Percentiles rank a stretch among this genome's conserved stretches.
Evolutionary conservation across 345 rosid genomes (phyloP).

Genomic region (Excoecaria cochinchinensis): DNA sequence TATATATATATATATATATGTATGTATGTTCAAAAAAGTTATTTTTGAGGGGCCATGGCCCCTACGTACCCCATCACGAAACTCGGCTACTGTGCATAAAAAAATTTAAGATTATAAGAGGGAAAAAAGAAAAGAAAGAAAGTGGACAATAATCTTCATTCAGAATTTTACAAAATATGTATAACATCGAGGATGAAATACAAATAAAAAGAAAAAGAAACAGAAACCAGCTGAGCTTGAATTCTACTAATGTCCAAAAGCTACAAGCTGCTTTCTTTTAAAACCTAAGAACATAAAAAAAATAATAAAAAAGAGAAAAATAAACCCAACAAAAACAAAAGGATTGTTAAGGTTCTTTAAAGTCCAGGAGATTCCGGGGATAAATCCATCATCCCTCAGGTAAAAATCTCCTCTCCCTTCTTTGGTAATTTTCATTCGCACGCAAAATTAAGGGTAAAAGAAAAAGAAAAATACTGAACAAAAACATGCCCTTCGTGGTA

Average conservation of each 20-base stretch:
- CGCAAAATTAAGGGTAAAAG: background rate
- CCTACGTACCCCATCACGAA: too few species aligned
- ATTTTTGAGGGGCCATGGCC: too few species aligned
- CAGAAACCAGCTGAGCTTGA: conserved; percentile 59
- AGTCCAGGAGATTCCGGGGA: conserved; percentile 47
- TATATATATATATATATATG: too few species aligned
- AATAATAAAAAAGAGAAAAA: background rate
- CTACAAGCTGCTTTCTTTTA: conserved; percentile 45
- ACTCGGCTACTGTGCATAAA: background rate
- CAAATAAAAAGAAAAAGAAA: conserved; percentile 1
- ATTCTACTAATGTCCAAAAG: conserved; percentile 37
- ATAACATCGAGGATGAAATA: background rate
- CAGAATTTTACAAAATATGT: too few species aligned
- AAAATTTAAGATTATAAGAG: background rate
- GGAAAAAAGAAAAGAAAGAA: too few species aligned
- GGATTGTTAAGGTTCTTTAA: background rate
- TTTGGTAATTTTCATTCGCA: background rate
- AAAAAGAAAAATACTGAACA: too few species aligned
- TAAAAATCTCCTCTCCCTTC: conserved; percentile 27
- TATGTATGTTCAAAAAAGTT: too few species aligned
- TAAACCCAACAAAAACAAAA: conserved; percentile 13
- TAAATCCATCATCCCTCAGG: conserved; percentile 43
- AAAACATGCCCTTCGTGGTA: too few species aligned
- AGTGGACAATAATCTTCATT: background rate
- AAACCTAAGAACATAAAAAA: background rate